Conservation (phyloP, 2,329 filamentous ascomycete genomes). For the Fusarium pseudocircinatum region DNA sequence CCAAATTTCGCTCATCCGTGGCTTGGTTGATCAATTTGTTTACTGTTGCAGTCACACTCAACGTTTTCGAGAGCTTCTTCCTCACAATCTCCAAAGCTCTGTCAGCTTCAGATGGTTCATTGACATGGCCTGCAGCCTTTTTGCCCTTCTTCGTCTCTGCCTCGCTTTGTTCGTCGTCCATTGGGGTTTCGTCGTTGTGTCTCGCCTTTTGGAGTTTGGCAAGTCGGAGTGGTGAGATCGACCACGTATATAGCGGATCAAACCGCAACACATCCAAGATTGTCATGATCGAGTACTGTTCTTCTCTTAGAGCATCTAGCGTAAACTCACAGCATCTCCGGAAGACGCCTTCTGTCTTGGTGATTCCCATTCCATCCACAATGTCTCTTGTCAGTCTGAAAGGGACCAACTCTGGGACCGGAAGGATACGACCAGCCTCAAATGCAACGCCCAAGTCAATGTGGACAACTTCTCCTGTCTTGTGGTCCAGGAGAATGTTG, state of each 20-base stretch:
- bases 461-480: conserved; percentile 92
- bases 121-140: conserved; percentile 52
- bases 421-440: conserved; percentile 93
- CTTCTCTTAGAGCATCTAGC: conserved; percentile 91
- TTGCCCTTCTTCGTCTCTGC: conserved; percentile 53
- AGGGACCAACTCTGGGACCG: conserved; percentile 93
- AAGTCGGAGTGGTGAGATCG: conserved; percentile 76
- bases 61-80: conserved; percentile 93
- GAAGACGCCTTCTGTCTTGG: conserved; percentile 94
- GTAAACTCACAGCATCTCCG: conserved; percentile 98
- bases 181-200: conserved; percentile 56
- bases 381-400: conserved; percentile 95
- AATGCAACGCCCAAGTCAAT: conserved; percentile 98
- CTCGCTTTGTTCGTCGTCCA: conserved; percentile 53
- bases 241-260: conserved; percentile 97
- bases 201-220: conserved; percentile 72
- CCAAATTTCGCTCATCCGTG: conserved; percentile 90
- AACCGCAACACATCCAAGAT: conserved; percentile 98
- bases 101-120: conserved; percentile 80
- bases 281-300: conserved; percentile 98
- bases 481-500: conserved; percentile 92
- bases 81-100: conserved; percentile 90
- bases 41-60: conserved; percentile 94
- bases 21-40: conserved; percentile 98
- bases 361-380: conserved; percentile 96